Percentiles rank a stretch among this genome's conserved stretches.
Evolutionary conservation across 2,329 filamentous ascomycete species (phyloP).

Genomic region (Ophiostoma australiae): DNA sequence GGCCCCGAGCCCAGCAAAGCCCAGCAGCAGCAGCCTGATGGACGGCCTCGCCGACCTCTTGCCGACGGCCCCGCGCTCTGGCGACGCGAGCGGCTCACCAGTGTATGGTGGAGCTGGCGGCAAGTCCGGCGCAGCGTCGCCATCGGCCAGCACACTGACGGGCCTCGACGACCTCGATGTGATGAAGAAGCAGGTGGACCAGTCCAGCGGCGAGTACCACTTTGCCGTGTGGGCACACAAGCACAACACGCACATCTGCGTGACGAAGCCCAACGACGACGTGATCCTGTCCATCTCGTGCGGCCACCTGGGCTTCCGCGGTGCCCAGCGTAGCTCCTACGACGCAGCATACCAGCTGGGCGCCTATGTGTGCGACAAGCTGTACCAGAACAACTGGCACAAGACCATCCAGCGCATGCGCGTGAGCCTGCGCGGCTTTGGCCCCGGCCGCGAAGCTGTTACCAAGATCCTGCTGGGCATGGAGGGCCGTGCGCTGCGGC

Average conservation of each 20-base stretch:
- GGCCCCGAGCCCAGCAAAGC: background rate
- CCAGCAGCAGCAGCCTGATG: slow-evolving; percentile 25
- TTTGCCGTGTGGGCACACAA: slow-evolving; percentile 82
- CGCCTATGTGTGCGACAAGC: slow-evolving; percentile 74
- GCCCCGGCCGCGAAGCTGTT: slow-evolving; percentile 78
- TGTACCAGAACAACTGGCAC: slow-evolving; percentile 76
- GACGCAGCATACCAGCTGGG: slow-evolving; percentile 90
- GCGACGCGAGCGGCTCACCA: background rate
- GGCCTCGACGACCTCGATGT: slow-evolving; percentile 24
- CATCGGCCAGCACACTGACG: background rate
- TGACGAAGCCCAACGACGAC: slow-evolving; percentile 74
- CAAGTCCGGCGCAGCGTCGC: background rate
- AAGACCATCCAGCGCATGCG: slow-evolving; percentile 72
- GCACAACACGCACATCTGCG: slow-evolving; percentile 93
- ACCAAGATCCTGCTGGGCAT: slow-evolving; percentile 82
- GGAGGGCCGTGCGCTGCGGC: slow-evolving; percentile 71
- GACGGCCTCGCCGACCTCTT: slow-evolving; percentile 27
- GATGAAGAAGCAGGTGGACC: slow-evolving; percentile 33
- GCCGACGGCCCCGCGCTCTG: slow-evolving; percentile 9
- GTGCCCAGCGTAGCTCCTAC: slow-evolving; percentile 73
- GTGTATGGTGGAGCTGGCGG: background rate
- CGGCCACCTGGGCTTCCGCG: slow-evolving; percentile 88
- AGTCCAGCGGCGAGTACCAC: slow-evolving; percentile 59
- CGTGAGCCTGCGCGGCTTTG: slow-evolving; percentile 79
- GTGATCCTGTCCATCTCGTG: slow-evolving; percentile 74